Base-by-base conservation (phyloP, 2,329 filamentous ascomycete genomes). In the Mollisia scopiformis region DNA sequence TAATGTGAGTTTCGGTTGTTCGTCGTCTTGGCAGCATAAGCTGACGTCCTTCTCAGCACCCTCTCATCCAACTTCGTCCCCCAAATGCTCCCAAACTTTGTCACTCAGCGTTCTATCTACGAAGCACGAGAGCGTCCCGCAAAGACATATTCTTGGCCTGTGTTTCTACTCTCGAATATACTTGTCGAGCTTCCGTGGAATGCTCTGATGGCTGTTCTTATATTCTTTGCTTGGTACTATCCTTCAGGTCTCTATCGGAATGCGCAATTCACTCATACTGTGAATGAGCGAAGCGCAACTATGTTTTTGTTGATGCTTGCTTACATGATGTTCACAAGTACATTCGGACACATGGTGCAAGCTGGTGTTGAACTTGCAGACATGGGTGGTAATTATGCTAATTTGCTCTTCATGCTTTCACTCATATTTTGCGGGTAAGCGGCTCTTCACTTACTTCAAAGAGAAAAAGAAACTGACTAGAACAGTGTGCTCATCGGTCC, bases 151-250 rank as follows among this genome's bases (percentile, higher is more conserved):
- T 88, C 85, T 2, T 91, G 88, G 79, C 78, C 89, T 60, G 77
- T 87, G 28, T 76, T 90, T 13, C 82, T 91, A 68, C 71, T 89
- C 0, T 90, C 90, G 57, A 87, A 90, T 37, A 90, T 96, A 64
- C 77, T 93, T 31, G 91, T 93, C 59, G 93, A 97, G 75, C 78
- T 97, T 3, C 91, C 92, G 0, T 97, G 91, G 88, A 92, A 95
- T 72, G 54, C 62, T 1, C 75, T 95, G 43, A 88, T 91, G 82
- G 85, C 87, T 2, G 81, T 88, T n/a, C 77, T 96, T 66, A 88
- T 93, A 79, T 96, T 82, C 79, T 82, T 92, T 70, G 87, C 82
- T 73, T 94, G 90, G 85, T 96, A 96, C 80, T 97, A 93, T 74
- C 91, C 92, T 1, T 84, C 95, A 55, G 91, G 91, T 1, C 83